A percentile compares a stretch with the other conserved stretches of the same genome.
Evolutionary conservation across 441 rosid species (phyloP).

Genomic region (Adansonia gregorii): DNA sequence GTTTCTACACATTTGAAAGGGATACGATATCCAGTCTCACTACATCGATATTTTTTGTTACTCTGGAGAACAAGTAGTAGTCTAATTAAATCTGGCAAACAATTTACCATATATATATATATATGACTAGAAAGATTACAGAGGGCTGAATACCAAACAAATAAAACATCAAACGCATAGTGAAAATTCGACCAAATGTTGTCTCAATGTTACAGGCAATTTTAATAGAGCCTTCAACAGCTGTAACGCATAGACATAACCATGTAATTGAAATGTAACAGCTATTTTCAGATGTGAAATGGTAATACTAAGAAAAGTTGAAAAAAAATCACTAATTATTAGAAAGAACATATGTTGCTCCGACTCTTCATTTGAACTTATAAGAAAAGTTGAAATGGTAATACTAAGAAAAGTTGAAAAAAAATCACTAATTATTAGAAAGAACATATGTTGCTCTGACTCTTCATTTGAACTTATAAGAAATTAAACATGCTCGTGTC

Average conservation of each 20-base stretch:
- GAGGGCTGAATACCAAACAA: not conserved
- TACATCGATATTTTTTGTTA: conserved; percentile 73
- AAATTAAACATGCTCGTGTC: no score
- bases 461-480: no score
- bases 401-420: not conserved
- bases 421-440: not conserved
- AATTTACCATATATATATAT: not conserved
- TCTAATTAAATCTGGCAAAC: not conserved
- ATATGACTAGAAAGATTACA: not conserved
- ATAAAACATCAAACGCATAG: not conserved
- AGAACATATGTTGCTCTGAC: no score
- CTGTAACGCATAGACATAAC: not conserved
- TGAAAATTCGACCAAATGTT: not conserved
- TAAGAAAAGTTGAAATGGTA: not conserved
- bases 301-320: not conserved
- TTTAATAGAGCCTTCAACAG: not conserved
- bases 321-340: not conserved
- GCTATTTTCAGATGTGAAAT: not conserved
- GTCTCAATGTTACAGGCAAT: not conserved
- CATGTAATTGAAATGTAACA: not conserved
- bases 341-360: no score
- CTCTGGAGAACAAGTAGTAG: conserved; percentile 40
- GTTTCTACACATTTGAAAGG: conserved; percentile 73
- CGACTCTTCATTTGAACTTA: no score
- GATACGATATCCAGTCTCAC: conserved; percentile 92